Percentiles rank a stretch among this genome's conserved stretches.
Conservation (phyloP, 2,329 filamentous ascomycete genomes). For the Neocucurbitaria cava region DNA sequence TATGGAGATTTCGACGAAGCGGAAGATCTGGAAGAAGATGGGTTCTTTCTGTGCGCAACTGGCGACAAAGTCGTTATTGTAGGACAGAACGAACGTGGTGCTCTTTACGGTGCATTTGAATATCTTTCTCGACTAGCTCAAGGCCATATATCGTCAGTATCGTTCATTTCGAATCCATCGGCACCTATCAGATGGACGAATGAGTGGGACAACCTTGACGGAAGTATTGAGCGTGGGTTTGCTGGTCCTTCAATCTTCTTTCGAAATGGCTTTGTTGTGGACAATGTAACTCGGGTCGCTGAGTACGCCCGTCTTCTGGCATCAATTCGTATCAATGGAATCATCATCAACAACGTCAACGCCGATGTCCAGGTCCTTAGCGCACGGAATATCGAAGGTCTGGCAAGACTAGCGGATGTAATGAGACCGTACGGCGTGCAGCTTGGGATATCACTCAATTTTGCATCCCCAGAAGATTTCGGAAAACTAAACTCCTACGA, state of each 20-base stretch:
- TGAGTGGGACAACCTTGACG: slow-evolving; percentile 75
- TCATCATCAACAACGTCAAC: slow-evolving; percentile 76
- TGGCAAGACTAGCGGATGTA: slow-evolving; percentile 67
- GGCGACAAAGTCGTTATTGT: slow-evolving; percentile 62
- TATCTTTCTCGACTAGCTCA: slow-evolving; percentile 71
- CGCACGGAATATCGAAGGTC: slow-evolving; percentile 64
- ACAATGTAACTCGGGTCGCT: slow-evolving; percentile 65
- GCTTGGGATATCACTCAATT: slow-evolving; percentile 71
- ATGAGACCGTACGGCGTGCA: slow-evolving; percentile 73
- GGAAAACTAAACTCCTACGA: slow-evolving; percentile 68
- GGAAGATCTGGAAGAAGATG: slow-evolving; percentile 61
- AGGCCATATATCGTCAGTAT: slow-evolving; percentile 59
- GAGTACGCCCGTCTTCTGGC: slow-evolving; percentile 72
- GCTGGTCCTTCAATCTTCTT: slow-evolving; percentile 75
- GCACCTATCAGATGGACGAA: slow-evolving; percentile 73
- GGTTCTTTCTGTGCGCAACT: slow-evolving; percentile 65
- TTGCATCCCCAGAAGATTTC: slow-evolving; percentile 66
- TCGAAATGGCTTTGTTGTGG: slow-evolving; percentile 60
- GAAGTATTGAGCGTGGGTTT: slow-evolving; percentile 72
- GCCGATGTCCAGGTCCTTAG: slow-evolving; percentile 67
- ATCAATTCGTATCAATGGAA: slow-evolving; percentile 70
- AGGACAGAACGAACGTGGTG: slow-evolving; percentile 70
- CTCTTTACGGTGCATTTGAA: slow-evolving; percentile 73
- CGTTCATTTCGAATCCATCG: slow-evolving; percentile 62
- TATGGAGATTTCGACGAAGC: slow-evolving; percentile 43